Percentiles rank a stretch among this genome's conserved stretches.
These are phyloP conservation scores for Pestalotiopsis sp. DNA, from an alignment of 2,329 filamentous ascomycete species.

Conservation along the genomic window DNA sequence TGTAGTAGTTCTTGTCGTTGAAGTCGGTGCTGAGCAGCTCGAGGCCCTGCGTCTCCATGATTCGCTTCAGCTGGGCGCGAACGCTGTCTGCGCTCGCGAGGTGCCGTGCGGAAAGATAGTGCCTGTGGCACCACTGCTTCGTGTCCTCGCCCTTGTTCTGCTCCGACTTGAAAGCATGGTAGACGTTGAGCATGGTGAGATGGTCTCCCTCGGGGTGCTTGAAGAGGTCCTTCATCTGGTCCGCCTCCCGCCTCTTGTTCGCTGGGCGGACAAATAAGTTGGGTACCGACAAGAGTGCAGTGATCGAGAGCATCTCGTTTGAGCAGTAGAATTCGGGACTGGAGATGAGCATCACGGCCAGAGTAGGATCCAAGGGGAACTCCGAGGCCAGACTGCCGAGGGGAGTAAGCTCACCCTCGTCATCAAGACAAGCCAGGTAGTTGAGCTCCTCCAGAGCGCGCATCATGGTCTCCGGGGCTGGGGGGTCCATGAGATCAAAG, in stretches of 20 bases:
- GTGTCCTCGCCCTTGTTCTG: slow-evolving; percentile 67
- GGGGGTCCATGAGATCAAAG: slow-evolving; percentile 98
- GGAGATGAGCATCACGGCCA: slow-evolving; percentile 97
- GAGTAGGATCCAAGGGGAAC: slow-evolving; percentile 89
- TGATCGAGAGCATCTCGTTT: slow-evolving; percentile 96
- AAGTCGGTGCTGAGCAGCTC: slow-evolving; percentile 89
- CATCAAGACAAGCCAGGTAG: slow-evolving; percentile 93
- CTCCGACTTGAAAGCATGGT: slow-evolving; percentile 91
- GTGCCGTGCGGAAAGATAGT: slow-evolving; percentile 89
- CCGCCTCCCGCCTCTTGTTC: slow-evolving; percentile 82
- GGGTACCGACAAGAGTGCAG: slow-evolving; percentile 89
- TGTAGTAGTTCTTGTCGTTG: slow-evolving; percentile 96
- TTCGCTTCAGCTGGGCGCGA: slow-evolving; percentile 85
- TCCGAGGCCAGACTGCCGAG: slow-evolving; percentile 89
- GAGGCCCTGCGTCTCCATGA: slow-evolving; percentile 92
- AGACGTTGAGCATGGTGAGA: slow-evolving; percentile 93
- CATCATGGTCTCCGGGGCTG: slow-evolving; percentile 98
- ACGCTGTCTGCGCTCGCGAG: slow-evolving; percentile 94
- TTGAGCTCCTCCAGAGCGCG: slow-evolving; percentile 96
- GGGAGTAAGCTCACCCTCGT: slow-evolving; percentile 89
- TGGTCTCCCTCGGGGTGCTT: slow-evolving; percentile 94
- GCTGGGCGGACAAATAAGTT: slow-evolving; percentile 91
- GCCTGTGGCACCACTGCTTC: slow-evolving; percentile 95
- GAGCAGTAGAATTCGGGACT: slow-evolving; percentile 99
- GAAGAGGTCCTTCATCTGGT: slow-evolving; percentile 96